These are phyloP conservation scores for Aureobasidium melanogenum DNA, from an alignment of 2,329 filamentous ascomycete genomes.

Conservation along the genomic window DNA sequence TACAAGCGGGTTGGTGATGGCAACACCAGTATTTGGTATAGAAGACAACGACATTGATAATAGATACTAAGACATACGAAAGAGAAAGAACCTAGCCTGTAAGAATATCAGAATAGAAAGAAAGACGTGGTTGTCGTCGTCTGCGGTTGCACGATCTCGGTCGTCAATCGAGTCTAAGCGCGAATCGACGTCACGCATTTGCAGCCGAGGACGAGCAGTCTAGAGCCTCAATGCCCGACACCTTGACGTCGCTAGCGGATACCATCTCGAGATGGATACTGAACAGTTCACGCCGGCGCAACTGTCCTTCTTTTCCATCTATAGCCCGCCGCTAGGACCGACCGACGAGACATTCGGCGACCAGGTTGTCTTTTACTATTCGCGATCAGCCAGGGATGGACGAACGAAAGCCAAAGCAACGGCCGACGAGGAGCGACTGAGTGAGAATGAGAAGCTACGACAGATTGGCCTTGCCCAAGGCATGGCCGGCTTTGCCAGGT, in stretches of 20 bases:
- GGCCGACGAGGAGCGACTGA: slow-evolving; percentile 27
- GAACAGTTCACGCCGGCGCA: slow-evolving; percentile 54
- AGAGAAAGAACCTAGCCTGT: background rate
- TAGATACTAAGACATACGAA: background rate
- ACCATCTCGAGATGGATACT: background rate
- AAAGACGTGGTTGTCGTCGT: background rate
- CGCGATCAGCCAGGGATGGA: slow-evolving; percentile 30
- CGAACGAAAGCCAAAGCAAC: slow-evolving; percentile 18
- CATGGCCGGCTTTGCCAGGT: slow-evolving; percentile 84
- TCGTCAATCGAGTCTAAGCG: background rate
- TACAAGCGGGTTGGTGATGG: slow-evolving; percentile 60
- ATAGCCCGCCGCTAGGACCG: slow-evolving; percentile 73
- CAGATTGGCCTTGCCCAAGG: slow-evolving; percentile 95
- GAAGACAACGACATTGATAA: slow-evolving; percentile 12
- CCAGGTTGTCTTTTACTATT: slow-evolving; percentile 91
- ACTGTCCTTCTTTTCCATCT: slow-evolving; percentile 86
- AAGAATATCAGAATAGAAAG: background rate
- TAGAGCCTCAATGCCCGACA: slow-evolving; percentile 3
- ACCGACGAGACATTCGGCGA: slow-evolving; percentile 65
- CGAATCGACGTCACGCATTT: background rate
- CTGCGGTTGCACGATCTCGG: background rate
- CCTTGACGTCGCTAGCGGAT: background rate
- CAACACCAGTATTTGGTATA: slow-evolving; percentile 26
- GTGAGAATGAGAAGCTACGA: slow-evolving; percentile 72
- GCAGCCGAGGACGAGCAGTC: background rate